Evolutionary conservation across 148 eudicot species (phyloP).

Genomic region (Nepenthes mirabilis): DNA sequence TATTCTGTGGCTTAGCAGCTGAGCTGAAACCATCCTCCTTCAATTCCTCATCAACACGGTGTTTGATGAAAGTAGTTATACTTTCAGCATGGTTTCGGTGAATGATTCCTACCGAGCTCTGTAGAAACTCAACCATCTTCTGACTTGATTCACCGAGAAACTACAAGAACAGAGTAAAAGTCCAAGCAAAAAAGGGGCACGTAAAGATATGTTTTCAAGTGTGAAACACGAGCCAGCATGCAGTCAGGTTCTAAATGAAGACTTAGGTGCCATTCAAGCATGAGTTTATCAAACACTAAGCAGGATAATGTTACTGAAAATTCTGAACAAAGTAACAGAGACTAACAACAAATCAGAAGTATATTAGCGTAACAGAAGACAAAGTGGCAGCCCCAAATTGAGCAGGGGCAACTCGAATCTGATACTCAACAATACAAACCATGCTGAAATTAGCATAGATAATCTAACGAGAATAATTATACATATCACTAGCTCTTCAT

Average conservation of each 20-base stretch:
- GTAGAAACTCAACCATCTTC: slow-evolving; percentile 83
- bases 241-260: neutral
- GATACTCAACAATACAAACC: too few relatives aligned
- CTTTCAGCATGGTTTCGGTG: slow-evolving; percentile 92
- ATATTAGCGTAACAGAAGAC: too few relatives aligned
- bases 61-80: slow-evolving; percentile 69
- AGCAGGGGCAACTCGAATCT: too few relatives aligned
- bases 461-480: too few relatives aligned
- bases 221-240: neutral
- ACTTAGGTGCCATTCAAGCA: too few relatives aligned
- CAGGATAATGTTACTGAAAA: too few relatives aligned
- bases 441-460: too few relatives aligned
- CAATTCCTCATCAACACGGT: slow-evolving; percentile 76
- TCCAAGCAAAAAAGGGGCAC: neutral
- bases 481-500: too few relatives aligned
- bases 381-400: too few relatives aligned
- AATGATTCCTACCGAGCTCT: slow-evolving; percentile 77
- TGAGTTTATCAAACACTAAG: too few relatives aligned
- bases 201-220: neutral
- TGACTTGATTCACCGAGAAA: slow-evolving; percentile 61
- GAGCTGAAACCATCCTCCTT: slow-evolving; percentile 38
- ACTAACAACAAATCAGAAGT: too few relatives aligned
- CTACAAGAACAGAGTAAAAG: slow-evolving; percentile 15
- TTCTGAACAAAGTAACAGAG: too few relatives aligned
- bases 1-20: slow-evolving; percentile 31